phyloP scores from a whole-genome alignment of 306 rosid genomes.

The Dryas drummondii region DNA sequence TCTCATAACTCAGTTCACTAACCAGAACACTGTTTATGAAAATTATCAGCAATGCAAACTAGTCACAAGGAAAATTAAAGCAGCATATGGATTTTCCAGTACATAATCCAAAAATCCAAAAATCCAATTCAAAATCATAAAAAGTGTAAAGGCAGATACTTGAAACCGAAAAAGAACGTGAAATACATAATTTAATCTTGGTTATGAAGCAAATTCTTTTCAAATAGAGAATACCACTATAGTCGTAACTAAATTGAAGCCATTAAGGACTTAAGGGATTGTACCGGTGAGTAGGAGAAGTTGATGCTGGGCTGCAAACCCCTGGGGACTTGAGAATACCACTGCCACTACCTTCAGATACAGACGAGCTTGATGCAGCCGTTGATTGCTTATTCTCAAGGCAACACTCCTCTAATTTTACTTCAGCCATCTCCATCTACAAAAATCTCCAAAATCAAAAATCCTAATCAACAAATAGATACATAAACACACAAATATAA shows the following conservation, averaged over 20 bases:
- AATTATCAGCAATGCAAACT: constrained; percentile 12
- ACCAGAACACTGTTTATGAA: background rate
- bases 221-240: background rate
- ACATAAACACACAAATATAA: constrained; percentile 11
- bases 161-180: background rate
- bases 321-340: constrained; percentile 68
- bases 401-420: constrained; percentile 74
- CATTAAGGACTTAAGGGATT: constrained; percentile 24
- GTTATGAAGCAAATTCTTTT: background rate
- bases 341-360: constrained; percentile 76
- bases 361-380: constrained; percentile 79
- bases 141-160: background rate
- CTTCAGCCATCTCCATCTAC: constrained; percentile 59
- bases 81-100: background rate
- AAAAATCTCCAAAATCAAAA: constrained; percentile 53
- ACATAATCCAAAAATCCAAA: constrained; percentile 9
- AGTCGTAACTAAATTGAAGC: constrained; percentile 14
- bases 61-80: constrained; percentile 17
- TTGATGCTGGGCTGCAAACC: constrained; percentile 58
- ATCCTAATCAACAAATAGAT: constrained; percentile 37
- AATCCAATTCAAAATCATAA: background rate
- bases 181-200: background rate
- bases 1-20: constrained; percentile 18
- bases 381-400: constrained; percentile 87
- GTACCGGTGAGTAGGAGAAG: constrained; percentile 76